phyloP scores from a whole-genome alignment of 805 yeast species.

The Geotrichum ghanense region DNA sequence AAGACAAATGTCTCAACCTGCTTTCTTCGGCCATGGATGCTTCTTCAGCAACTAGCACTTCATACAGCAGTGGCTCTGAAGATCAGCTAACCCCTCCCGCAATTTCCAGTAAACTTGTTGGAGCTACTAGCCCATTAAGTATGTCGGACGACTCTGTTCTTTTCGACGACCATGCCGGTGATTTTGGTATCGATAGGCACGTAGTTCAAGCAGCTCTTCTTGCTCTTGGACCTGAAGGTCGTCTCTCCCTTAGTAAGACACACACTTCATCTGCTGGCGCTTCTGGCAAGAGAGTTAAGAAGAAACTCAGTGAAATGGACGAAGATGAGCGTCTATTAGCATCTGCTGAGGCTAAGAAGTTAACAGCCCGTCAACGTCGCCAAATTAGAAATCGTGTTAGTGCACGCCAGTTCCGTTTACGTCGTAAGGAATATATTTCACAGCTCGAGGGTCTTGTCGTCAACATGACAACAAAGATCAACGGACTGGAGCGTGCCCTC shows the following conservation, averaged over 20 bases:
- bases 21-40: neutral
- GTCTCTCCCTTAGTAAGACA: neutral
- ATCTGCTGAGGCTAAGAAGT: conserved; percentile 19
- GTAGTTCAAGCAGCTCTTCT: neutral
- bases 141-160: neutral
- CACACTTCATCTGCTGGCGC: neutral
- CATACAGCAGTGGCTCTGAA: neutral
- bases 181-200: neutral
- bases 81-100: neutral
- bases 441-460: conserved; percentile 20
- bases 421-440: conserved; percentile 23
- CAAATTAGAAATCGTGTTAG: conserved; percentile 23
- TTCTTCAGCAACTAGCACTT: neutral
- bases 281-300: neutral
- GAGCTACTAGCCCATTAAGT: neutral
- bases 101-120: no score
- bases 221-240: neutral
- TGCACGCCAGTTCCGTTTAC: conserved; percentile 23
- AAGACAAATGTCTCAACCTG: neutral
- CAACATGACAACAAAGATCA: conserved; percentile 15
- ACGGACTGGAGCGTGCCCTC: conserved; percentile 10
- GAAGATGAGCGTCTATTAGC: conserved; percentile 23
- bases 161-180: neutral
- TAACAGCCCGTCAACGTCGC: conserved; percentile 21
- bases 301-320: conserved; percentile 12